Base-by-base conservation (phyloP, 2,329 filamentous ascomycete species). In the Diaporthe capsici region DNA sequence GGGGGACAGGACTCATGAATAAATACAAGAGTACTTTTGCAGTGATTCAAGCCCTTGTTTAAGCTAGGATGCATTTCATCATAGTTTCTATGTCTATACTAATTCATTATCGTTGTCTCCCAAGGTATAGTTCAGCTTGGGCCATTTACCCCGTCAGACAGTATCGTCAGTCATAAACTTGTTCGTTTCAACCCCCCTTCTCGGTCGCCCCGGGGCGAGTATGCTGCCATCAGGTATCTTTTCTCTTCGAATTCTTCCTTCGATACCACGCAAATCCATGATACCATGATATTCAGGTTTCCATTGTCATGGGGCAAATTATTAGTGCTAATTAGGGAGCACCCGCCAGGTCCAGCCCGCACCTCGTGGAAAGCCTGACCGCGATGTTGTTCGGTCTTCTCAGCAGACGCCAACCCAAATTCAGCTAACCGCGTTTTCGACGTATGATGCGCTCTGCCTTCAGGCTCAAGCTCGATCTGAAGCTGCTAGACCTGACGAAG, bases 401-500 rank as follows among this genome's bases (percentile, higher is more conserved):
- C 28, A 47, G 28, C 20, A 17, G 28, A 49, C 4, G 20, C 9
- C 44, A 3, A 22, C 20, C 8, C 20, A 12, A 17, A 12, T 13
- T 31, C 44, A 34, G 22, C 63, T 68, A 68, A 39, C 6, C 37
- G 22, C 63, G 63, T 25, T 8, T 68, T 37, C 63, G 63, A 31
- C 44, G 22, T 34, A 68, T 53, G 25, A 68, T 68, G 20, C 63
- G 63, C 12, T 53, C 31, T 9, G 63, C 63, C 31, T 39, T 51
- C 1, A 51, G 44, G 31, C 63, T 68, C 22, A 68, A 51, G 44
- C 63, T 68, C 31, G 20, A 25, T 25, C 63, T 68, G 63, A 68
- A 53, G 44, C 63, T 53, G 22, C 20, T 25, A 2, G 63, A 51
- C 7, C 13, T 22, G 1, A 31, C 12, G 8, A 34, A 15, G 31